phyloP scores from a whole-genome alignment of 352 stramenopile genomes.

The Globisporangium middletonii region DNA sequence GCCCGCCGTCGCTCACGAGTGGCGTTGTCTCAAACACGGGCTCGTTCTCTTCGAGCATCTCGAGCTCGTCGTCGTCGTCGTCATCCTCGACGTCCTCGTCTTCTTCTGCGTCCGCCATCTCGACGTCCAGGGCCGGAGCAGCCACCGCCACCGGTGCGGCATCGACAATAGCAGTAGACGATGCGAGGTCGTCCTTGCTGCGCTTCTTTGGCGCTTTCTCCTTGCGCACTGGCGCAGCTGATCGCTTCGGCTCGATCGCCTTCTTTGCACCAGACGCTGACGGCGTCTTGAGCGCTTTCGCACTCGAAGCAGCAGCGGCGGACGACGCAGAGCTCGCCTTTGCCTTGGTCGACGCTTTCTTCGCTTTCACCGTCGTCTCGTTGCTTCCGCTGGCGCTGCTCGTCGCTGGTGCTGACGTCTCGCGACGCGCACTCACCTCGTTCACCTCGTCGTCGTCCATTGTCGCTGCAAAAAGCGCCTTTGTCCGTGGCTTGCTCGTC shows the following conservation, averaged over 20 bases:
- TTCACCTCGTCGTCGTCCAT: background rate
- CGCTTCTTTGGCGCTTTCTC: background rate
- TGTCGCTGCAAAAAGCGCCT: constrained; percentile 1
- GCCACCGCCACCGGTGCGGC: background rate
- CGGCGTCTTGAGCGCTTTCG: too few relatives aligned
- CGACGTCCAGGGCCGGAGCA: constrained; percentile 11
- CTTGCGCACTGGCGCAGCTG: background rate
- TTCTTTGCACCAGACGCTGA: background rate
- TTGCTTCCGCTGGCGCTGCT: background rate
- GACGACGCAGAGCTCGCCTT: too few relatives aligned
- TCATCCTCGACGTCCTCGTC: constrained; percentile 12
- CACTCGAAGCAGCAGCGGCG: too few relatives aligned
- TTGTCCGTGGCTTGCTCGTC: background rate
- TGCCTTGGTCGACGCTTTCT: background rate
- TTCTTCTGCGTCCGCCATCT: constrained; percentile 5
- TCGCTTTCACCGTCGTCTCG: background rate
- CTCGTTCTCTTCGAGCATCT: constrained; percentile 34
- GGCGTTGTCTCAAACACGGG: constrained; percentile 30
- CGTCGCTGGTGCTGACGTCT: background rate
- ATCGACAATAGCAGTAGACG: background rate
- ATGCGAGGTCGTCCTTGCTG: background rate
- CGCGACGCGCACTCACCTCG: background rate
- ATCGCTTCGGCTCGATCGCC: background rate
- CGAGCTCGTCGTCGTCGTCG: constrained; percentile 25
- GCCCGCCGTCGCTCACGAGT: constrained; percentile 32